Evolutionary conservation across 495 filamentous ascomycete genomes (phyloP).

Genomic region (Penicillium paxilli): DNA sequence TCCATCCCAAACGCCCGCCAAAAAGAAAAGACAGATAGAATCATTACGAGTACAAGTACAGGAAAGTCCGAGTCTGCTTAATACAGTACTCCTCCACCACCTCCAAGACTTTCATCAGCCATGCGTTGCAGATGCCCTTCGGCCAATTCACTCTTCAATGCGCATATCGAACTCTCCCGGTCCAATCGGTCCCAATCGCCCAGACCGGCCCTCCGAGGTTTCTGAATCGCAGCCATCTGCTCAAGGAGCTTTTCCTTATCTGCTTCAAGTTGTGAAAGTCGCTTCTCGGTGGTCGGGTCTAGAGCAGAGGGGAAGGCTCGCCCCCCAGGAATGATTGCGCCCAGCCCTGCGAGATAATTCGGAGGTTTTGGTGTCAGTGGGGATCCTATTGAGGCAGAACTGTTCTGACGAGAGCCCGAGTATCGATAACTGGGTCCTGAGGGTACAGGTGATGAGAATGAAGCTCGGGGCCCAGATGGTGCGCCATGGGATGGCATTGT

Average conservation of each 20-base stretch:
- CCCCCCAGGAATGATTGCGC: slow-evolving; percentile 54
- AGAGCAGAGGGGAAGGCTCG: slow-evolving; percentile 35
- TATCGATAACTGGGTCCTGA: slow-evolving; percentile 35
- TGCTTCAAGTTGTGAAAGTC: slow-evolving; percentile 51
- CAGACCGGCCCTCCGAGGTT: slow-evolving; percentile 47
- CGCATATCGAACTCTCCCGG: slow-evolving; percentile 58
- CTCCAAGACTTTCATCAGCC: slow-evolving; percentile 51
- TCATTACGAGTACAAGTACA: too few species aligned
- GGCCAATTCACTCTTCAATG: slow-evolving; percentile 60
- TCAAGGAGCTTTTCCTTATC: slow-evolving; percentile 57
- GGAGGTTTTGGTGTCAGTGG: slow-evolving; percentile 51
- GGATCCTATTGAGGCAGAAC: slow-evolving; percentile 47
- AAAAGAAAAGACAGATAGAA: too few species aligned
- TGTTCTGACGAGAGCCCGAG: slow-evolving; percentile 48
- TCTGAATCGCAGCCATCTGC: slow-evolving; percentile 56
- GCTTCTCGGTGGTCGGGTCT: slow-evolving; percentile 45
- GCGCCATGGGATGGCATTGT: slow-evolving; percentile 29
- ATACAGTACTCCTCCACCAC: slow-evolving; percentile 44
- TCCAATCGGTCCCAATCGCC: slow-evolving; percentile 62
- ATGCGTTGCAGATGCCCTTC: slow-evolving; percentile 60
- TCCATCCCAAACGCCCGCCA: too few species aligned
- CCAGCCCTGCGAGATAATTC: slow-evolving; percentile 52
- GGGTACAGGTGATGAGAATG: slow-evolving; percentile 26
- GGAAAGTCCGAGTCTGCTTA: too few species aligned
- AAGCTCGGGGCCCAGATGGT: slow-evolving; percentile 46